Evolutionary conservation across 257 asterid species (phyloP), one percentile per base, ranked within the genome.

Genomic region (Datura wrightii): DNA sequence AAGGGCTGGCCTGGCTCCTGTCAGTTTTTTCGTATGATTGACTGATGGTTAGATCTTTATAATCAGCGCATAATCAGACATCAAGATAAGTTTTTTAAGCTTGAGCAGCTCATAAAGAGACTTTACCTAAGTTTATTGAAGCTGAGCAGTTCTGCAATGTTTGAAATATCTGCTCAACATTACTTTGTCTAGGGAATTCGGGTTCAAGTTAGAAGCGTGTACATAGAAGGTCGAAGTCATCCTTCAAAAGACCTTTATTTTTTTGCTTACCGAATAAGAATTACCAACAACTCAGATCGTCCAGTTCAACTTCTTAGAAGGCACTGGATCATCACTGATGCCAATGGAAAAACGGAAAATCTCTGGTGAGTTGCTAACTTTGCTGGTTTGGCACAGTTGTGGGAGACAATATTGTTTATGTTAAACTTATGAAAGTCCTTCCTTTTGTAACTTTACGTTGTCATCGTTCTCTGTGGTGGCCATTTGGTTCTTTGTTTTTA

Each of bases 151-250:
- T 56, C 42, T 83, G 72, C 41, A 83, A 52, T 46, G 67, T 80
- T 70, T 41, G 15, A 50, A 56, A 13, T 72, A 46, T 18, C 1
- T 24, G 31, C 31, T 24, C 31, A 46, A 59, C 44, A 34, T 10
- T 56, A 3, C 39, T 69, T 84, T 89, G 78, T 85, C 46, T 90
- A 95, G 99, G 97, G 97, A 37, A 79, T 95, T 82, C 87, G 96
- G 84, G 97, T 94, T 85, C 97, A 94, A 93, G 98, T 95, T 67
- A 90, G 97, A 90, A 95, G 99, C 67, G 94, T 93, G 8, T 93
- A 93, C 83, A 89, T 95, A 41, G 96, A 93, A n/a, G 88, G 94
- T 48, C 89, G 97, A 86, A 94, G 98, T 86, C 96, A 93, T 84
- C 99, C 98, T 67, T 90, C 94, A 52, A 94, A 89, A 86, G 99